Base-by-base conservation (phyloP, 2,329 filamentous ascomycete genomes). In the Cordyceps militaris region DNA sequence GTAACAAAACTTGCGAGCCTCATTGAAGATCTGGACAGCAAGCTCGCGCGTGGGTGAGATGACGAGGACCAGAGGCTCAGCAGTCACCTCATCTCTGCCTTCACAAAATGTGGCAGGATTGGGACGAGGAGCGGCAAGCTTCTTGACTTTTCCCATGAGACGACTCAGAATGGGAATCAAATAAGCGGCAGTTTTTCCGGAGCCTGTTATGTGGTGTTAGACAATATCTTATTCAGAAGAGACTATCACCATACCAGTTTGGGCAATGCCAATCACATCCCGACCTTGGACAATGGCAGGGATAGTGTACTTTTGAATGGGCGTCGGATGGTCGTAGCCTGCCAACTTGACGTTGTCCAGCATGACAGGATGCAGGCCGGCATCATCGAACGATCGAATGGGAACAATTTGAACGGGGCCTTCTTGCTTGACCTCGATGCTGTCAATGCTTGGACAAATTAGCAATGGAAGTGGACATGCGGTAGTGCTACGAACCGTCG, bases 91-190 rank as follows among this genome's bases (percentile, higher is more conserved):
- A 16, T 76, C 72, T 2, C 72, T 30, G 1, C 73, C 74, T 2
- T 79, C 71, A 11, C 81, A 73, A 65, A 84, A 87, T 0, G 74
- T 78, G 1, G 71, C 70, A 0, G 82, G 77, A 61, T 87, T 85
- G 0, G 92, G 91, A 4, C 92, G 88, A 46, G 84, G 80, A 5
- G 89, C 92, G 1, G 87, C 86, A 7, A 97, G 76, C 73, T 91
- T 92, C 74, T 91, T 94, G 6, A 89, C 91, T 74, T 97, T 97
- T 26, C 94, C 94, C 91, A 97, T 97, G 23, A 99, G 75, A 70
- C 89, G 88, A 60, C 91, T 96, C 53, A 97, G 67, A 60, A 96
- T 89, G 0, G 94, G 94, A 57, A 97, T 84, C 4, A 99, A 74
- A 67, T 94, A 99, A 0, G 94, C 92, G 0, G 89, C 93, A 0